Conservation (phyloP, 2,329 filamentous ascomycete species). For the Trichoderma aggressivum region DNA sequence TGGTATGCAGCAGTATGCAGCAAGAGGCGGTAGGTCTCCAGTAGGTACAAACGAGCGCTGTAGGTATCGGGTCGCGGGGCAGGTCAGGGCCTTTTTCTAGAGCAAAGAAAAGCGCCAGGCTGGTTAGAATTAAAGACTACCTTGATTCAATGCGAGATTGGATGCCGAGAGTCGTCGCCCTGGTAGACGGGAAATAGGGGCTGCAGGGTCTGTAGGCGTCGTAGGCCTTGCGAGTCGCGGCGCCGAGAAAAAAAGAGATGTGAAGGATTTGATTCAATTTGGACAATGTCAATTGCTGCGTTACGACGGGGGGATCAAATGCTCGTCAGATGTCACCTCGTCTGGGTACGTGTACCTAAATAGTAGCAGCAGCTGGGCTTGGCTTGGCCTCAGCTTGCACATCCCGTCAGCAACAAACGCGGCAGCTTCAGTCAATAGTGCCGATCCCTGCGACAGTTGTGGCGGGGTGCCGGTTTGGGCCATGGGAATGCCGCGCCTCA, state of each 20-base stretch:
- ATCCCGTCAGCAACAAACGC: neutral
- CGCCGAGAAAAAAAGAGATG: neutral
- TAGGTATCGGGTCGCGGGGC: neutral
- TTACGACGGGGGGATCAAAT: neutral
- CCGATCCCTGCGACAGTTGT: slow-evolving; percentile 1
- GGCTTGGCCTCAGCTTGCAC: neutral
- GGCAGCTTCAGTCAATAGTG: neutral
- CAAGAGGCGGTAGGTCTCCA: neutral
- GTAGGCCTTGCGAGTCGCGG: neutral
- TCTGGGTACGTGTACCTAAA: neutral
- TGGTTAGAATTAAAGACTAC: neutral
- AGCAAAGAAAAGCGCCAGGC: neutral
- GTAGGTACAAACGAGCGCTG: neutral
- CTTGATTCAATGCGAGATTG: neutral
- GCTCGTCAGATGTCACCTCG: neutral
- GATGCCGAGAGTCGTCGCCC: neutral
- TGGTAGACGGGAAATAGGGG: neutral
- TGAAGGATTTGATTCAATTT: neutral
- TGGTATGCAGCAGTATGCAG: neutral
- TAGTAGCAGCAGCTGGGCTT: neutral
- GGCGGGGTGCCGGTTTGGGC: neutral
- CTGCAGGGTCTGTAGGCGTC: neutral
- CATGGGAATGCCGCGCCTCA: neutral
- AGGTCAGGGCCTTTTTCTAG: neutral
- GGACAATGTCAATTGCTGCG: neutral